phyloP scores from a whole-genome alignment of 2,329 filamentous ascomycete species.

The Aureobasidium uvarum region DNA sequence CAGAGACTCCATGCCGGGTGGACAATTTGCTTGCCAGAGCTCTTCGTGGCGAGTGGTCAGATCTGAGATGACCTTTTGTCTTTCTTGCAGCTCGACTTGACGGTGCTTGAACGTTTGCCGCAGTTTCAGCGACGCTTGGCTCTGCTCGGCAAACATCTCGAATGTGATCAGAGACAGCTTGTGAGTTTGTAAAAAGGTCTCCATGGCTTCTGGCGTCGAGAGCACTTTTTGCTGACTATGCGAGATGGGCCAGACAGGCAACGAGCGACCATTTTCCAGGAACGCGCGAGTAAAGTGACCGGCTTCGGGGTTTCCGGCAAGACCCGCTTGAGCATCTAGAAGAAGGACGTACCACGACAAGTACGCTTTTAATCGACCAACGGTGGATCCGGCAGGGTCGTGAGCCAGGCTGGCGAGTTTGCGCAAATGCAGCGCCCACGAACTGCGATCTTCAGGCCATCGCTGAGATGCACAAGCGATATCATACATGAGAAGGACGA shows the following conservation, averaged over 20 bases:
- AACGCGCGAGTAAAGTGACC: constrained; percentile 25
- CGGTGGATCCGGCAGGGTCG: neutral
- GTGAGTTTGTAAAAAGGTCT: neutral
- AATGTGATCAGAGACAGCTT: constrained; percentile 7
- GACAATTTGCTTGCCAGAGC: neutral
- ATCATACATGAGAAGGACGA: constrained; percentile 19
- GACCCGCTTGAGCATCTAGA: constrained; percentile 44
- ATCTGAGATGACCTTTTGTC: neutral
- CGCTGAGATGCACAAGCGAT: constrained; percentile 22
- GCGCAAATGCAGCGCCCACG: constrained; percentile 20
- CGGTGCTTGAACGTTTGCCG: neutral
- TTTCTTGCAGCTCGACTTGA: neutral
- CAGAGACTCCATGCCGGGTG: neutral
- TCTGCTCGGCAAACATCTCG: constrained; percentile 18
- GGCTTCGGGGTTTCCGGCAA: constrained; percentile 26
- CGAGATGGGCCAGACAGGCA: constrained; percentile 11
- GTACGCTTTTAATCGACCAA: constrained; percentile 31
- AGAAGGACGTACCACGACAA: constrained; percentile 56
- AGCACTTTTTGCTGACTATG: neutral
- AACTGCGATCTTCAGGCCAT: constrained; percentile 12
- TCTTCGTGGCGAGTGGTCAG: neutral
- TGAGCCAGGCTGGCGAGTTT: constrained; percentile 13
- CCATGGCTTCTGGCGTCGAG: neutral
- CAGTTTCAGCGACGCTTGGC: constrained; percentile 2
- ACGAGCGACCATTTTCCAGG: constrained; percentile 22